Evolutionary conservation across 2,329 filamentous ascomycete genomes (phyloP).

Genomic region (Aureobasidium melanogenum): DNA sequence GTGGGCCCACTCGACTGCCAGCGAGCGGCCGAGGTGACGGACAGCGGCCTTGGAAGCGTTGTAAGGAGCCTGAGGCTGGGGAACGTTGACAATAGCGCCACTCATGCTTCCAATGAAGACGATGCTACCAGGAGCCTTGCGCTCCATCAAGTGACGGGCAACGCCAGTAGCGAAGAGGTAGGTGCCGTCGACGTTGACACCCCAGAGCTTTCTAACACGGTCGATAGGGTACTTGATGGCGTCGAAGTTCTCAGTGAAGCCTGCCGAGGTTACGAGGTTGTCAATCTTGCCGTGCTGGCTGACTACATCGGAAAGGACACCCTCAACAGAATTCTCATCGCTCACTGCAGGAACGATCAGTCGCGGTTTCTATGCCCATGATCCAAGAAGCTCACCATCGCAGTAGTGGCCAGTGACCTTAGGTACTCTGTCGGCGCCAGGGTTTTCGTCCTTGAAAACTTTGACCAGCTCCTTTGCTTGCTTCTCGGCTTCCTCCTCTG

Average conservation of each 20-base stretch:
- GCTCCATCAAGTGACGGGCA: slow-evolving; percentile 80
- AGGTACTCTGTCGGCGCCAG: slow-evolving; percentile 63
- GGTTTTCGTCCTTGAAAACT: slow-evolving; percentile 71
- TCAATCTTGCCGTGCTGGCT: slow-evolving; percentile 69
- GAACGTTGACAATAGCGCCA: slow-evolving; percentile 86
- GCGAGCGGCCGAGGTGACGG: slow-evolving; percentile 73
- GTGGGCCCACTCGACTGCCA: slow-evolving; percentile 90
- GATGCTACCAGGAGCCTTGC: slow-evolving; percentile 71
- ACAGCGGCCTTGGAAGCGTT: slow-evolving; percentile 91
- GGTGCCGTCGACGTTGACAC: slow-evolving; percentile 86
- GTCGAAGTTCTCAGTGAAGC: slow-evolving; percentile 93
- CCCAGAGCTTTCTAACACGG: slow-evolving; percentile 87
- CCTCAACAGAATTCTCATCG: slow-evolving; percentile 66
- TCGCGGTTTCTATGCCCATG: neutral
- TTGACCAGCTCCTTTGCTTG: slow-evolving; percentile 67
- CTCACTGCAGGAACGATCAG: slow-evolving; percentile 44
- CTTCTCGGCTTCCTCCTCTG: slow-evolving; percentile 74
- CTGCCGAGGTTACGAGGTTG: slow-evolving; percentile 88
- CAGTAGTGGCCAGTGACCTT: slow-evolving; percentile 84
- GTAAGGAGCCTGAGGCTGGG: slow-evolving; percentile 87
- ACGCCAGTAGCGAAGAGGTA: slow-evolving; percentile 80
- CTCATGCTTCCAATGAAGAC: slow-evolving; percentile 97
- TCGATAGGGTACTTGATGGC: slow-evolving; percentile 86
- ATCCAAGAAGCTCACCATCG: slow-evolving; percentile 39
- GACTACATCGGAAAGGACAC: slow-evolving; percentile 62